Evolutionary conservation across 2,329 filamentous ascomycete genomes (phyloP).

Genomic region (Aureobasidium melanogenum): DNA sequence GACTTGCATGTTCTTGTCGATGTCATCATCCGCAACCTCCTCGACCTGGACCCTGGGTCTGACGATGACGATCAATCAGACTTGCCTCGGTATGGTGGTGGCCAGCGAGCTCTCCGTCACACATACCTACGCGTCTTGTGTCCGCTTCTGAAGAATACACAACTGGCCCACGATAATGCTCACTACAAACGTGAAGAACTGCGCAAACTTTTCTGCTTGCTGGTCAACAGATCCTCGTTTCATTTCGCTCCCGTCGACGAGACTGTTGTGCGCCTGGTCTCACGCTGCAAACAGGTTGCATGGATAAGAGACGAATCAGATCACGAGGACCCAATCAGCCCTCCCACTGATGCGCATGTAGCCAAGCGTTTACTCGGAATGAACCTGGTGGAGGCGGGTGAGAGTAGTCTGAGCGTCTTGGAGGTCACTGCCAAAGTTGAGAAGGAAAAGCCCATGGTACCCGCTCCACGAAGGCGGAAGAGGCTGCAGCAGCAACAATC

Average conservation of each 20-base stretch:
- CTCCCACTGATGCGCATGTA: slow-evolving; percentile 22
- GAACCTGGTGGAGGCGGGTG: slow-evolving; percentile 58
- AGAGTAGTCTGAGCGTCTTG: slow-evolving; percentile 65
- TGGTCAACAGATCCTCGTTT: slow-evolving; percentile 39
- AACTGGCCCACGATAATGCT: slow-evolving; percentile 66
- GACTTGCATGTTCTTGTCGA: slow-evolving; percentile 89
- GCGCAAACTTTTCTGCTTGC: slow-evolving; percentile 61
- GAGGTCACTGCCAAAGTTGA: slow-evolving; percentile 62
- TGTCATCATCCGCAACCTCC: slow-evolving; percentile 92
- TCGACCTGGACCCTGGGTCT: slow-evolving; percentile 82
- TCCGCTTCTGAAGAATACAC: slow-evolving; percentile 82
- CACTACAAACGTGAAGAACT: slow-evolving; percentile 91
- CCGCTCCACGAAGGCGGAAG: slow-evolving; percentile 60
- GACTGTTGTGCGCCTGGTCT: slow-evolving; percentile 67
- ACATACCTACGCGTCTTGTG: slow-evolving; percentile 92
- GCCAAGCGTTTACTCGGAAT: slow-evolving; percentile 58
- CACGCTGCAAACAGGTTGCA: slow-evolving; percentile 49
- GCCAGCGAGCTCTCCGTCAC: slow-evolving; percentile 57
- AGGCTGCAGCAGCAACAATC: slow-evolving; percentile 24
- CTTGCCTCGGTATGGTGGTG: slow-evolving; percentile 18
- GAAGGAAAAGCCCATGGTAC: slow-evolving; percentile 72
- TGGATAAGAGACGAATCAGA: slow-evolving; percentile 29
- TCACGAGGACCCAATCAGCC: slow-evolving; percentile 16
- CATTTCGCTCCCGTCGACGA: slow-evolving; percentile 77
- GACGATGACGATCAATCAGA: slow-evolving; percentile 26